Evolutionary conservation across 2,329 filamentous ascomycete species (phyloP).

Genomic region (Trichoderma lentiforme): DNA sequence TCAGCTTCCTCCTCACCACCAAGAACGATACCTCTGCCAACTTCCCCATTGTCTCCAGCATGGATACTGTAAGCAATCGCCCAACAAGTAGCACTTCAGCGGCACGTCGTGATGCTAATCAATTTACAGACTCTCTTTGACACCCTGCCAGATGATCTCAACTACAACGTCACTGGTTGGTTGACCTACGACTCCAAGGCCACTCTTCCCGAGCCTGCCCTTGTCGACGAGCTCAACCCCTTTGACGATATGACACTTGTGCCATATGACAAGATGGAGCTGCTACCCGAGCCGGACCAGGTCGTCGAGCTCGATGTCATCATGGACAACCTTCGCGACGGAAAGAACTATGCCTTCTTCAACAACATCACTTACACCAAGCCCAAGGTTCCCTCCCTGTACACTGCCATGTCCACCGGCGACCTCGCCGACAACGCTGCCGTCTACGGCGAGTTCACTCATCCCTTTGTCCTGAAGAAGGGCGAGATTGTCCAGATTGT

Average conservation of each 20-base stretch:
- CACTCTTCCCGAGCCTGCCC: conserved; percentile 46
- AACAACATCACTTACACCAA: conserved; percentile 73
- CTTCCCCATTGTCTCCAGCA: conserved; percentile 65
- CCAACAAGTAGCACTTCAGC: neutral
- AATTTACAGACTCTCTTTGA: conserved; percentile 60
- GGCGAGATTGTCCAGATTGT: conserved; percentile 69
- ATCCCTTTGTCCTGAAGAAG: conserved; percentile 65
- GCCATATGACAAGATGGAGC: conserved; percentile 62
- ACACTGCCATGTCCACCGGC: conserved; percentile 66
- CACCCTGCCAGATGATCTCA: conserved; percentile 60
- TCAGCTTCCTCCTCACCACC: conserved; percentile 60
- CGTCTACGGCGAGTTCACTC: conserved; percentile 65
- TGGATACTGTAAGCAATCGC: conserved; percentile 57
- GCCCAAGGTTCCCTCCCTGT: conserved; percentile 77
- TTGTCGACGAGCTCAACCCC: conserved; percentile 59
- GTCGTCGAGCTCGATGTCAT: conserved; percentile 61
- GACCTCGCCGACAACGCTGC: conserved; percentile 54
- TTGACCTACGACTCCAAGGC: conserved; percentile 53
- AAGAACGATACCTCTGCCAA: conserved; percentile 60
- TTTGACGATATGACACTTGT: conserved; percentile 73
- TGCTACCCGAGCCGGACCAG: conserved; percentile 61
- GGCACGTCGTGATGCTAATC: neutral
- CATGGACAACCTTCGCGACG: conserved; percentile 60
- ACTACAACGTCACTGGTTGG: conserved; percentile 67
- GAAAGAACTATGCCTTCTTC: conserved; percentile 61